Conservation (phyloP, 495 filamentous ascomycete species). For the Xylaria sp. region DNA sequence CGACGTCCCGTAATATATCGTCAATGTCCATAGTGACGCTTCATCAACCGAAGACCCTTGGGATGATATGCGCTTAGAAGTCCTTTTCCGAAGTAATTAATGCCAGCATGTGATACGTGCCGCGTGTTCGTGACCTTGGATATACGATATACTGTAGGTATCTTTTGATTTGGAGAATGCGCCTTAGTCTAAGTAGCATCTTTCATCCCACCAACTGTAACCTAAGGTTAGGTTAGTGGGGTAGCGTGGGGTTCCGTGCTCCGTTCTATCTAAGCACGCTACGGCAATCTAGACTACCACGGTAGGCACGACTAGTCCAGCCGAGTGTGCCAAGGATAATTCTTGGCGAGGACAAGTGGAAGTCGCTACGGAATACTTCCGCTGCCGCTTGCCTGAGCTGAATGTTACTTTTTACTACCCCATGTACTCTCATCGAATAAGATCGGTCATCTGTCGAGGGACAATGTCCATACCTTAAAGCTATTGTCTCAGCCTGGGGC, state of each 20-base stretch:
- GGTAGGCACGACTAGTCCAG: too few species aligned
- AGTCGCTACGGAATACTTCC: constrained; percentile 2
- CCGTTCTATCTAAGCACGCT: too few species aligned
- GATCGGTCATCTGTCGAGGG: neutral
- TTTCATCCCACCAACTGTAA: neutral
- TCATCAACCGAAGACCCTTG: neutral
- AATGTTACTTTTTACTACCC: neutral
- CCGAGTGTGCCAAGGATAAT: neutral
- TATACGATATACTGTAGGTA: too few species aligned
- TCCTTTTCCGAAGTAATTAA: neutral
- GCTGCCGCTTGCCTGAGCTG: neutral
- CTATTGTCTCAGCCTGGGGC: neutral
- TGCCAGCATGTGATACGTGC: neutral
- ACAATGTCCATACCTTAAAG: neutral
- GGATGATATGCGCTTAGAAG: neutral
- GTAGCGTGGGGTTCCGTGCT: neutral
- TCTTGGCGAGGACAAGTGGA: neutral
- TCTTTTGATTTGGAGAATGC: neutral
- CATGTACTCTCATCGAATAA: neutral
- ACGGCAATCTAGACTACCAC: too few species aligned
- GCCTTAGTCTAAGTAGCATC: neutral
- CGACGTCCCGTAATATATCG: constrained; percentile 85
- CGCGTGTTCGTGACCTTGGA: neutral
- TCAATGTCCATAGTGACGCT: constrained; percentile 75
- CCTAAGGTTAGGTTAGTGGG: too few species aligned